phyloP scores from a whole-genome alignment of 768 basidiomycete species.

The Naematelia encephala region DNA sequence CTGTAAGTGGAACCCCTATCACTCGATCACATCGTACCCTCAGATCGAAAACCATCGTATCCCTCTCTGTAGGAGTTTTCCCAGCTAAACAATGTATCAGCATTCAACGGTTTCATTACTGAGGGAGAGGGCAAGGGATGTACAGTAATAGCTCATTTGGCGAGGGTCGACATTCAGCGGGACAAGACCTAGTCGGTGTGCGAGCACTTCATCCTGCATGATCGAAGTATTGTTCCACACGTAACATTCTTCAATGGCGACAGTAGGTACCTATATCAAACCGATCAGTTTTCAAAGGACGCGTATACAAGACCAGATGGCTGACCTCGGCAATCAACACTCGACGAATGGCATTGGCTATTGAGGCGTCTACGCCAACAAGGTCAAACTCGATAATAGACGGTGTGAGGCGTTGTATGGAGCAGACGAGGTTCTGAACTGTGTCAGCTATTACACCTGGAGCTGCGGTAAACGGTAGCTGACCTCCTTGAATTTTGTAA shows the following conservation, averaged over 20 bases:
- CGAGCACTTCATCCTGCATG: conserved; percentile 87
- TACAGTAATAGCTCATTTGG: conserved; percentile 56
- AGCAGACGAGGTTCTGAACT: conserved; percentile 62
- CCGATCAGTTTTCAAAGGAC: neutral
- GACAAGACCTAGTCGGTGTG: conserved; percentile 86
- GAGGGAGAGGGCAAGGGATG: conserved; percentile 6
- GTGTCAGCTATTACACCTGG: neutral
- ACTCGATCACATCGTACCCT: conserved; percentile 65
- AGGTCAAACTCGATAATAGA: conserved; percentile 90
- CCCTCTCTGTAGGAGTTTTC: conserved; percentile 70
- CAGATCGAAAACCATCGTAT: conserved; percentile 85
- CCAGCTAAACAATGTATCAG: neutral
- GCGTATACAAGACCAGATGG: conserved; percentile 4
- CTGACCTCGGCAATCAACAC: conserved; percentile 90
- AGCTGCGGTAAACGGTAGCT: conserved; percentile 36
- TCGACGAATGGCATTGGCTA: conserved; percentile 89
- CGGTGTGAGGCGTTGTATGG: conserved; percentile 73
- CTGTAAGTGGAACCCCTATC: conserved; percentile 46
- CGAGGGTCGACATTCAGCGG: conserved; percentile 84
- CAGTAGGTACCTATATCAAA: conserved; percentile 69
- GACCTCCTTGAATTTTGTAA: conserved; percentile 72
- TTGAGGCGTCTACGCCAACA: conserved; percentile 89
- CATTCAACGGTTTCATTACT: neutral
- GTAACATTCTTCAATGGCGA: conserved; percentile 86
- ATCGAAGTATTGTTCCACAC: conserved; percentile 93